Percentiles rank a stretch among this genome's conserved stretches.
Conservation (phyloP, 1,284 basidiomycete genomes). For the Tetrapyrgos nigripes region DNA sequence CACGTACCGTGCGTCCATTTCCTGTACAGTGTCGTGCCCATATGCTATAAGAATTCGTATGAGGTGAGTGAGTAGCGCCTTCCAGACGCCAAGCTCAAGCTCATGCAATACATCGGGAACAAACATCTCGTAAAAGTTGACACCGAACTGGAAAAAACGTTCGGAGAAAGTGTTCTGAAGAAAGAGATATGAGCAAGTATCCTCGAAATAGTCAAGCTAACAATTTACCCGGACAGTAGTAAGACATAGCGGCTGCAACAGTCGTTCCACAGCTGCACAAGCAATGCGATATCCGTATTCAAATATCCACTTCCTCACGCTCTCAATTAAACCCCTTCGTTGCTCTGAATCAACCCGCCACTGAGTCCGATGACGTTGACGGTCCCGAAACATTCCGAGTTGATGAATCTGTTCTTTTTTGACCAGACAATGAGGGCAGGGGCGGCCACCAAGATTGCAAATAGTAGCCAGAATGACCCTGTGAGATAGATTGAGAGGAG, state of each 20-base stretch:
- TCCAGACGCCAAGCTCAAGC: constrained; percentile 32
- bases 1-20: constrained; percentile 14
- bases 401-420: constrained; percentile 7
- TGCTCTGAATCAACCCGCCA: neutral
- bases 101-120: constrained; percentile 6
- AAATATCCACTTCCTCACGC: constrained; percentile 1
- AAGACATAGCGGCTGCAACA: neutral
- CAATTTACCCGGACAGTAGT: too few relatives aligned
- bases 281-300: neutral
- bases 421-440: constrained; percentile 24
- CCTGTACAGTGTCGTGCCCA: neutral
- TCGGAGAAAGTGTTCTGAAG: constrained; percentile 12
- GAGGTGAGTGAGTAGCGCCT: constrained; percentile 24
- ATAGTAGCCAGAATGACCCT: constrained; percentile 25
- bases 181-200: constrained; percentile 5
- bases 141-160: constrained; percentile 16
- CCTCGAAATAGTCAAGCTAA: constrained; percentile 7
- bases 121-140: too few relatives aligned
- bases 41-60: too few relatives aligned
- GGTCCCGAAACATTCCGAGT: constrained; percentile 8
- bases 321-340: neutral
- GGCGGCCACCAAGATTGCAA: constrained; percentile 19
- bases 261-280: neutral
- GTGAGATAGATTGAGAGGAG: constrained; percentile 3
- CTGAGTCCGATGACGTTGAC: neutral